Conservation (phyloP, 352 stramenopile genomes). For the Pythium phragmiticola region DNA sequence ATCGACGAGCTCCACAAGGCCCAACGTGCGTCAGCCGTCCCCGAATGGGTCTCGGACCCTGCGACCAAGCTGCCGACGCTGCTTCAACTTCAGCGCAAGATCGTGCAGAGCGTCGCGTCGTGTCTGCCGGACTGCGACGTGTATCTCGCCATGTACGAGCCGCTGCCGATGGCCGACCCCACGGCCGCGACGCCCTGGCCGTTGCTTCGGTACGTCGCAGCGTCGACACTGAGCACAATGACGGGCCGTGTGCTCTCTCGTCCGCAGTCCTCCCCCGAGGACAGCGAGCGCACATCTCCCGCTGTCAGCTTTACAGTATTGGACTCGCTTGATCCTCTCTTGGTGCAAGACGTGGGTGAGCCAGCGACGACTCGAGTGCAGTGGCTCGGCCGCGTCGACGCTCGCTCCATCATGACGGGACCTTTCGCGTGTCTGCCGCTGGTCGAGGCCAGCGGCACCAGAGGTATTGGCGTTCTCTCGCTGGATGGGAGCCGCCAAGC, state of each 20-base stretch:
- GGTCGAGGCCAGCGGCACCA: conserved; percentile 1
- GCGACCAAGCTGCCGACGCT: conserved; percentile 46
- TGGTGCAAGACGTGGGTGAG: conserved; percentile 40
- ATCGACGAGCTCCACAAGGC: conserved; percentile 16
- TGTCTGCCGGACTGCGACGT: conserved; percentile 72
- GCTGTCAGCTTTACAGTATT: conserved; percentile 41
- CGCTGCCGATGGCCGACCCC: conserved; percentile 37
- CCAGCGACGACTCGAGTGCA: conserved; percentile 1
- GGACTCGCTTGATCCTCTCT: conserved; percentile 25
- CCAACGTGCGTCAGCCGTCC: conserved; percentile 13
- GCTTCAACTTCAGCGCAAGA: conserved; percentile 55
- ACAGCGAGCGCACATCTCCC: neutral
- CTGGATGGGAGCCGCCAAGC: conserved; percentile 60
- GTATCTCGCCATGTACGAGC: conserved; percentile 66
- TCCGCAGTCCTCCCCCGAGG: neutral
- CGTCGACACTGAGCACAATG: conserved; percentile 56
- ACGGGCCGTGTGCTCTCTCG: conserved; percentile 30
- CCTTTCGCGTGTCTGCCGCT: conserved; percentile 62
- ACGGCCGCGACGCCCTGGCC: conserved; percentile 27
- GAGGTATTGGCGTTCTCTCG: conserved; percentile 49
- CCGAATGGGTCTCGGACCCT: conserved; percentile 20
- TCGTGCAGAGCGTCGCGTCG: conserved; percentile 49
- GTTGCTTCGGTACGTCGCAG: conserved; percentile 47
- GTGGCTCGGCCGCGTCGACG: conserved; percentile 7
- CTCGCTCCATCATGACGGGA: conserved; percentile 26